Conservation (phyloP, 495 filamentous ascomycete genomes). For the Xylaria palmicola region DNA sequence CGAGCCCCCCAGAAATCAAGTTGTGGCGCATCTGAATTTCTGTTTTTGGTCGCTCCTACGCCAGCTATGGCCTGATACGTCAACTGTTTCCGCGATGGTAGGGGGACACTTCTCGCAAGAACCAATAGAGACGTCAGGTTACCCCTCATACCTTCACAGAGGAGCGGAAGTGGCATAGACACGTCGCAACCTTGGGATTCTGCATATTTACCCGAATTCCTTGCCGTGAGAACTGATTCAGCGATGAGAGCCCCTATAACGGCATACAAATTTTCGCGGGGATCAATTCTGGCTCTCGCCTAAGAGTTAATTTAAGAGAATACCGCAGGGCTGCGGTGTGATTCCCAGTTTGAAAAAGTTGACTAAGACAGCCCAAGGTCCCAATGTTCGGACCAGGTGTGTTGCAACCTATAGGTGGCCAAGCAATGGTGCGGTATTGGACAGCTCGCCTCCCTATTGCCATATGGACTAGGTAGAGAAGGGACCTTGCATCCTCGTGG, state of each 20-base stretch:
- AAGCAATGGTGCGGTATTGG: neutral
- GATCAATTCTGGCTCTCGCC: neutral
- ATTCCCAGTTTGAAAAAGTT: neutral
- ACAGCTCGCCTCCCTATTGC: neutral
- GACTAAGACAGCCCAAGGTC: neutral
- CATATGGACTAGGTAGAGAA: neutral
- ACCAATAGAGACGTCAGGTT: neutral
- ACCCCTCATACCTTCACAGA: neutral
- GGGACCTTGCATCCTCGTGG: slow-evolving; percentile 12
- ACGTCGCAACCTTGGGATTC: slow-evolving; percentile 9
- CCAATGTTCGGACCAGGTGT: neutral
- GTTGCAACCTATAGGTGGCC: neutral
- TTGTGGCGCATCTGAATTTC: slow-evolving; percentile 6
- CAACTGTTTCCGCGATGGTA: slow-evolving; percentile 8
- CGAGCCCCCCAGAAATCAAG: slow-evolving; percentile 1
- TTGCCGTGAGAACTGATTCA: neutral
- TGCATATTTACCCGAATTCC: too few species aligned
- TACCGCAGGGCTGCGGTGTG: neutral
- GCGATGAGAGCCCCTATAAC: neutral
- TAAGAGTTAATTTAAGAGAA: neutral
- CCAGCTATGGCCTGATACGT: slow-evolving; percentile 10
- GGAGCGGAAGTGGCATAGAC: neutral
- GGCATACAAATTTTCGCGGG: neutral
- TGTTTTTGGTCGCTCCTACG: slow-evolving; percentile 6
- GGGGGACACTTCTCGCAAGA: neutral